Evolutionary conservation across 2,329 filamentous ascomycete genomes (phyloP), one percentile per base, ranked within the genome.

Genomic region (Fusarium sp.): DNA sequence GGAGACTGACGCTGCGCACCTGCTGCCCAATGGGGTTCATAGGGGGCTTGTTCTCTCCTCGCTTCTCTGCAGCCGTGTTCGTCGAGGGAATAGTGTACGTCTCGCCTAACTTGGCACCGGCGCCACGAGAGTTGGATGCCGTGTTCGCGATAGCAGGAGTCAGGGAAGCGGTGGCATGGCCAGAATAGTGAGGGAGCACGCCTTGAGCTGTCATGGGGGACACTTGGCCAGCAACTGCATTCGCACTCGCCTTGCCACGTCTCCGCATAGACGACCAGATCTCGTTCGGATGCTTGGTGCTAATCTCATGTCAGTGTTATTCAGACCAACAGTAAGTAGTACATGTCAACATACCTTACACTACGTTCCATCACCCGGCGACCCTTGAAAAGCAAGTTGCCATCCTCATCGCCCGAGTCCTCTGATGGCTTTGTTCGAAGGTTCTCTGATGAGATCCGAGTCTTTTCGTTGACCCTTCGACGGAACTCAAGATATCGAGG

Each of bases 171-270:
- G 87, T 86, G 24, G 88, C 88, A 75, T 89, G 82, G 20, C 88
- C 87, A 11, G 83, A 79, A 65, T 88, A 89, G 35, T 88, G 86
- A 18, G 88, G 88, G 54, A 90, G 79, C 50, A 87, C 84, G n/a
- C 87, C 88, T 31, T 86, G 87, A 9, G 86, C 88, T 14, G 87
- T 89, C 52, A 85, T 87, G 5, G 88, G 86, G 4, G 87, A 88
- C 57, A 90, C 80, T 11, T 87, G 82, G 59, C 87, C 83, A 13
- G 86, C 85, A 52, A 86, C 81, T 9, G 80, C 85, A 52, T 81
- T 81, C 54, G 82, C 85, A 67, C 86, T 88, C 14, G 87, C 81
- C 38, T 87, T 84, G n/a, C 86, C 85, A 74, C 86, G 88, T 79
- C 86, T 88, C 74, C 88, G 77, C 81, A 89, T 84, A 18, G 80